A percentile compares a stretch with the other conserved stretches of the same genome.
phyloP scores from a whole-genome alignment of 768 basidiomycete genomes.

The Podaxis mareebaensis region DNA sequence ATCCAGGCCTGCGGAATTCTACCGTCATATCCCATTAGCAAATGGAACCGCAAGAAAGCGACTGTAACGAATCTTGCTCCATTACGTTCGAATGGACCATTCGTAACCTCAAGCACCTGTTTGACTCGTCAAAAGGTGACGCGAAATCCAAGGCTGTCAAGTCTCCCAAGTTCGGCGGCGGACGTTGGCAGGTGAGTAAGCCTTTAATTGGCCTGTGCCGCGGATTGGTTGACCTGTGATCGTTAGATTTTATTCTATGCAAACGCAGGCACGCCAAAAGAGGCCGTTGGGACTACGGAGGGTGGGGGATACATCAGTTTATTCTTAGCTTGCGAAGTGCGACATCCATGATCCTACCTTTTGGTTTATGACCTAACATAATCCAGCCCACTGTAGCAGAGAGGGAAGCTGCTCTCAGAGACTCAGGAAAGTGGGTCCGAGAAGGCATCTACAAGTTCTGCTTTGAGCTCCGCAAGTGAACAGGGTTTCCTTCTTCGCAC shows the following conservation, averaged over 20 bases:
- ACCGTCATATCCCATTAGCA: constrained; percentile 1
- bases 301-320: constrained; percentile 65
- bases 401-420: constrained; percentile 60
- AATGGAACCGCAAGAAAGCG: constrained; percentile 27
- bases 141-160: constrained; percentile 77
- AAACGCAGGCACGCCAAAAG: constrained; percentile 69
- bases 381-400: constrained; percentile 75
- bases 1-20: neutral
- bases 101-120: constrained; percentile 65
- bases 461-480: constrained; percentile 76
- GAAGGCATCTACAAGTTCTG: constrained; percentile 85
- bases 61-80: constrained; percentile 52
- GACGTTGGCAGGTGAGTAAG: constrained; percentile 65
- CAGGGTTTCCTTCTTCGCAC: neutral
- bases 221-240: constrained; percentile 14
- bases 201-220: neutral
- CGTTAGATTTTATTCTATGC: constrained; percentile 78
- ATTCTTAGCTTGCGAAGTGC: constrained; percentile 81
- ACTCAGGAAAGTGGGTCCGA: constrained; percentile 76
- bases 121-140: constrained; percentile 80
- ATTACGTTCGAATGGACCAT: constrained; percentile 81
- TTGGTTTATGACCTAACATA: neutral
- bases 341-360: constrained; percentile 21
- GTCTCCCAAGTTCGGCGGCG: constrained; percentile 75
- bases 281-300: constrained; percentile 36